A percentile compares a stretch with the other conserved stretches of the same genome.
These are phyloP conservation scores for Basipetospora sp. DNA, from an alignment of 2,329 filamentous ascomycete genomes.

Conservation along the genomic window DNA sequence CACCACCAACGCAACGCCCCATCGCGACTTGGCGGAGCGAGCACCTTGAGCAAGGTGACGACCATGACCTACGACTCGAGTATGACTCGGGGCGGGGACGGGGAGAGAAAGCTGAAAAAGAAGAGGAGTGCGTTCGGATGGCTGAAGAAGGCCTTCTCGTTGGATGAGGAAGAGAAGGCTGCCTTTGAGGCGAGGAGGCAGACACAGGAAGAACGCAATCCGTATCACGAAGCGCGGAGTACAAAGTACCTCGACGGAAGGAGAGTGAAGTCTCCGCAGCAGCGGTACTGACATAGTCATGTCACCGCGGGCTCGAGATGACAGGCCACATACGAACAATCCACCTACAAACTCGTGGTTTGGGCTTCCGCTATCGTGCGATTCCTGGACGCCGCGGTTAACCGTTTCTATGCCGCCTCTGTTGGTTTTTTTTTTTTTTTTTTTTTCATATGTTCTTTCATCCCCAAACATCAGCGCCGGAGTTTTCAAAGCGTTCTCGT, in stretches of 20 bases:
- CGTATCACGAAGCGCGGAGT: slow-evolving; percentile 34
- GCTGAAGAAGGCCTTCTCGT: slow-evolving; percentile 52
- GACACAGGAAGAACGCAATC: slow-evolving; percentile 23
- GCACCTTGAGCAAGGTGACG: slow-evolving; percentile 37
- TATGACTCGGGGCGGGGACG: slow-evolving; percentile 14
- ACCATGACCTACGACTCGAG: slow-evolving; percentile 30
- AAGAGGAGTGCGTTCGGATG: slow-evolving; percentile 54
- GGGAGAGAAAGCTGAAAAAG: slow-evolving; percentile 39
- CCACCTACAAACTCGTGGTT: too few species aligned
- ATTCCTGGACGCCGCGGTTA: too few species aligned
- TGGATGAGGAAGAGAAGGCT: slow-evolving; percentile 48
- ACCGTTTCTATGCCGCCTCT: too few species aligned
- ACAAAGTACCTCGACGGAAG: slow-evolving; percentile 43
- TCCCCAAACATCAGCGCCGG: too few species aligned
- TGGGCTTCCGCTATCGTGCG: too few species aligned
- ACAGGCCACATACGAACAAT: too few species aligned
- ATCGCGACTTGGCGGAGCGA: slow-evolving; percentile 39
- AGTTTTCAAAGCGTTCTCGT: too few species aligned
- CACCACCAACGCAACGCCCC: slow-evolving; percentile 33
- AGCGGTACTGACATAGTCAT: too few species aligned
- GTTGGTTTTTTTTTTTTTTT: neutral
- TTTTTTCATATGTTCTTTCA: neutral
- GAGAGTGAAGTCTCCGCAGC: slow-evolving; percentile 24
- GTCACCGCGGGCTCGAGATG: too few species aligned
- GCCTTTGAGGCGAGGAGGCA: slow-evolving; percentile 42